Conservation (phyloP, 2,329 filamentous ascomycete genomes). For the Fusarium equiseti region DNA sequence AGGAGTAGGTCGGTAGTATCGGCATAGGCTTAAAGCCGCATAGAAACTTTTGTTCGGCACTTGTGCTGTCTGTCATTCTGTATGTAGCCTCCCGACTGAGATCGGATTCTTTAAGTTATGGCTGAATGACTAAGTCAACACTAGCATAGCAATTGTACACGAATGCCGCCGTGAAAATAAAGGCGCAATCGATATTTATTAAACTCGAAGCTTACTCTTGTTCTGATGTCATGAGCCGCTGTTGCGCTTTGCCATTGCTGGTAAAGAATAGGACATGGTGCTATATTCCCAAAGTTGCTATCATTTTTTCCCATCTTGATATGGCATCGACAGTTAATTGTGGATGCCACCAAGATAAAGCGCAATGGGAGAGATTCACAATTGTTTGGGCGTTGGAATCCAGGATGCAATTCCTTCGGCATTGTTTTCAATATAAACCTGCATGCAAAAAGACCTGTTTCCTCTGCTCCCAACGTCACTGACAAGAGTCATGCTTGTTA, state of each 20-base stretch:
- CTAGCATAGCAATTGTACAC: neutral
- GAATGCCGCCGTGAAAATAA: neutral
- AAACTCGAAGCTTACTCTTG: neutral
- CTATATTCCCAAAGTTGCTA: neutral
- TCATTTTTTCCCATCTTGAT: neutral
- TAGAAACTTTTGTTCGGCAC: conserved; percentile 34
- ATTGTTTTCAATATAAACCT: conserved; percentile 1
- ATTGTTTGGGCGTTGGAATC: neutral
- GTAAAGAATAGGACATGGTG: neutral
- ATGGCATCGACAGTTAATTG: neutral
- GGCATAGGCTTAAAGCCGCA: conserved; percentile 30
- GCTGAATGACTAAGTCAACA: neutral
- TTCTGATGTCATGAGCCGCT: neutral
- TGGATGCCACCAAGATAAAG: conserved; percentile 13
- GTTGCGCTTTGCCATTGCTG: neutral
- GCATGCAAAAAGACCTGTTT: conserved; percentile 9
- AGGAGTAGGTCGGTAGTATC: conserved; percentile 29
- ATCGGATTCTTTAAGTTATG: neutral
- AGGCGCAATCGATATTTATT: neutral
- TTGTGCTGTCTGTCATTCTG: conserved; percentile 29
- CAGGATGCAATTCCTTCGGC: neutral
- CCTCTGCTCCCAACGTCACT: conserved; percentile 6
- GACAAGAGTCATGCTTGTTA: conserved; percentile 22
- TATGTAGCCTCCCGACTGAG: neutral
- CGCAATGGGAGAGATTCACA: neutral